phyloP scores from a whole-genome alignment of 352 stramenopile genomes.

The Globisporangium cederbergense region DNA sequence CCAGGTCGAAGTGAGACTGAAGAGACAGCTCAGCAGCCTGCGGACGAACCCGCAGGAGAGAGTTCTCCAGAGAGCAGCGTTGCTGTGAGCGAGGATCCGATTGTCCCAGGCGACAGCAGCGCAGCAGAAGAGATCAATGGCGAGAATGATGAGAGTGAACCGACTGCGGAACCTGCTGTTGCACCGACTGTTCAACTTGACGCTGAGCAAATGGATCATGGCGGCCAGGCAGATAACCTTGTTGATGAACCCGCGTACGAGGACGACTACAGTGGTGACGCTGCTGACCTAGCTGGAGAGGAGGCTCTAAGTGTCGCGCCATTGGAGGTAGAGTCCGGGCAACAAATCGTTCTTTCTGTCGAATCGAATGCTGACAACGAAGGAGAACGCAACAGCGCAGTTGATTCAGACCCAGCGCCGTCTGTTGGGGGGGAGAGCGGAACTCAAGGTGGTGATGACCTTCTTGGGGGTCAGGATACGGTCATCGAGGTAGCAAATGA shows the following conservation, averaged over 20 bases:
- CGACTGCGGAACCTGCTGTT: not conserved
- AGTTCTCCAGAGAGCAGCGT: not conserved
- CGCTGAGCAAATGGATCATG: not conserved
- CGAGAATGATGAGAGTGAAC: not conserved
- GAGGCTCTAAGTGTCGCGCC: not conserved
- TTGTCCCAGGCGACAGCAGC: not conserved
- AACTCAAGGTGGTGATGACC: no score
- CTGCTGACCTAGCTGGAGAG: not conserved
- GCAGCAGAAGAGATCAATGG: not conserved
- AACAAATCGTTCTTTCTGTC: not conserved
- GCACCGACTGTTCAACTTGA: not conserved
- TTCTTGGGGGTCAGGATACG: not conserved
- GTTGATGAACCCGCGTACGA: conserved; percentile 2
- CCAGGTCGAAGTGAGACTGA: not conserved
- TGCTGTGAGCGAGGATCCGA: not conserved
- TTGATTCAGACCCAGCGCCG: not conserved
- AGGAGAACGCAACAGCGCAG: not conserved
- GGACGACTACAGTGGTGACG: not conserved
- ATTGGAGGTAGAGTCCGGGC: not conserved
- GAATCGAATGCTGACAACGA: no score
- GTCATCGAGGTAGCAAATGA: not conserved
- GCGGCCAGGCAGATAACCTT: not conserved
- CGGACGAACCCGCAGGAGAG: no score
- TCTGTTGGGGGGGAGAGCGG: not conserved
- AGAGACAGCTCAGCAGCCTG: not conserved